phyloP scores from a whole-genome alignment of 148 eudicot species.

The Agrostemma githago region DNA sequence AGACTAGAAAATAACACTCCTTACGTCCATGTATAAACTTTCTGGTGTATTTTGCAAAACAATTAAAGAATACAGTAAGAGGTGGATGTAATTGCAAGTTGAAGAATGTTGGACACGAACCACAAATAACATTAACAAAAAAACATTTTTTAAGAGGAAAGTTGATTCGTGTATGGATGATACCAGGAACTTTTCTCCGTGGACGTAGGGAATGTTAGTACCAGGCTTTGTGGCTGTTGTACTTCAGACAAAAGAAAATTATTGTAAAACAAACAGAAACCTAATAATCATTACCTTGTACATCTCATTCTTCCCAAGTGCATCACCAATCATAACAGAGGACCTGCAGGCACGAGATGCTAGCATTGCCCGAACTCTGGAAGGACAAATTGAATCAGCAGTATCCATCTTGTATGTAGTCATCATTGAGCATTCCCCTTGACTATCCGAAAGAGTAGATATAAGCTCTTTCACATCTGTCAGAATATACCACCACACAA shows the following conservation, averaged over 20 bases:
- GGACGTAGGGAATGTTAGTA: background rate
- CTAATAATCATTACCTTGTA: conserved; percentile 52
- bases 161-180: background rate
- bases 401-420: conserved; percentile 75
- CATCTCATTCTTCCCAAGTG: conserved; percentile 94
- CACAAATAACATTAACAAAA: no score
- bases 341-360: conserved; percentile 99
- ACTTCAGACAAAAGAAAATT: background rate
- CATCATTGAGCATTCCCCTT: conserved; percentile 76
- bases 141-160: no score
- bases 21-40: no score
- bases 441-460: conserved; percentile 77
- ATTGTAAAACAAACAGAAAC: background rate
- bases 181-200: background rate
- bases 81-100: no score
- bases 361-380: conserved; percentile 91
- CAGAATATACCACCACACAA: conserved; percentile 11
- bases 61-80: no score
- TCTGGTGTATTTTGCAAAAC: no score
- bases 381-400: conserved; percentile 79
- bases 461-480: conserved; percentile 95
- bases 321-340: conserved; percentile 88
- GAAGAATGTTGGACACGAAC: no score
- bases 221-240: background rate
- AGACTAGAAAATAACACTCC: no score